Percentiles rank a stretch among this genome's conserved stretches.
Evolutionary conservation across 768 basidiomycete genomes (phyloP).

Genomic region (Hericium alpestre): DNA sequence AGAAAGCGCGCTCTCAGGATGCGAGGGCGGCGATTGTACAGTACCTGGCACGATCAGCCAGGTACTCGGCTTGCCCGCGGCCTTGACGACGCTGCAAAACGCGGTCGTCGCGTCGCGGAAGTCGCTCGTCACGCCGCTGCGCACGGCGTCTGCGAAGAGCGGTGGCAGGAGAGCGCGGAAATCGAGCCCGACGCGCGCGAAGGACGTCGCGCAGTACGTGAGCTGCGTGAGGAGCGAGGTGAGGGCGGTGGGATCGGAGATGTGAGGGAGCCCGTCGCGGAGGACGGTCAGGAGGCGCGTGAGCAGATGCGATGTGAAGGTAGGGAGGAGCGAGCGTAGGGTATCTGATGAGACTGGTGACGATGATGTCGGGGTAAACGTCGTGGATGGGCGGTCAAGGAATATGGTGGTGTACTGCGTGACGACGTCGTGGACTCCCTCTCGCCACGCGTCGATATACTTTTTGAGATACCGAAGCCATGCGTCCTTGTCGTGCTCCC

Average conservation of each 20-base stretch:
- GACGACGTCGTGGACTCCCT: slow-evolving; percentile 86
- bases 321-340: slow-evolving; percentile 47
- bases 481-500: slow-evolving; percentile 48
- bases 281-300: slow-evolving; percentile 62
- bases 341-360: slow-evolving; percentile 15
- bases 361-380: slow-evolving; percentile 9
- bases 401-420: slow-evolving; percentile 87
- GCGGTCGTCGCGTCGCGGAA: slow-evolving; percentile 29
- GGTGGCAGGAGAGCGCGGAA: slow-evolving; percentile 62
- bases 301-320: slow-evolving; percentile 55
- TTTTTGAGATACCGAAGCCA: slow-evolving; percentile 70
- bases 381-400: slow-evolving; percentile 48
- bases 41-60: not conserved
- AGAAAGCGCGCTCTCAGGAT: slow-evolving; percentile 6
- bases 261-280: slow-evolving; percentile 46
- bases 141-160: slow-evolving; percentile 58
- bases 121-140: slow-evolving; percentile 42
- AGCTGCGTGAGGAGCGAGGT: slow-evolving; percentile 85
- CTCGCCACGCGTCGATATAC: slow-evolving; percentile 86
- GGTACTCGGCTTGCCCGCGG: not conserved
- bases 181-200: slow-evolving; percentile 85
- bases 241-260: slow-evolving; percentile 51
- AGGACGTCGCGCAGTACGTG: slow-evolving; percentile 86
- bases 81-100: slow-evolving; percentile 9
- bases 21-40: not conserved